phyloP scores from a whole-genome alignment of 164 flowering plant genomes.

The Saururus chinensis region DNA sequence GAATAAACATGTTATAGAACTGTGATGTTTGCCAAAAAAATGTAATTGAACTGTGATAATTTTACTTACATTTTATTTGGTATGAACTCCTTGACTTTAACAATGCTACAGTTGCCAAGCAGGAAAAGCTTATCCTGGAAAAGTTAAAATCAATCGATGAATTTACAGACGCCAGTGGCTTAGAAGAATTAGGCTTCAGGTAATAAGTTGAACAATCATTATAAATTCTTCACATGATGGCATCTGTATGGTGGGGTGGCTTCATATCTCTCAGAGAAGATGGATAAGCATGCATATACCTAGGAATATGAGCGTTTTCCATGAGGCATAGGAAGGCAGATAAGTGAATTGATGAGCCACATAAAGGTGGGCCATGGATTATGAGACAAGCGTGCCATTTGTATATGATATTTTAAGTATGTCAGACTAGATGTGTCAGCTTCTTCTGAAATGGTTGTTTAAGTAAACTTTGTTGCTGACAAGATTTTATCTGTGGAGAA shows the following conservation, averaged over 20 bases:
- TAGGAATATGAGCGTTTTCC: neutral
- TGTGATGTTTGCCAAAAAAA: too few species aligned
- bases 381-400: neutral
- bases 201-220: neutral
- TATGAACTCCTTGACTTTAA: slow-evolving; percentile 20
- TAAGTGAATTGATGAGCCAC: neutral
- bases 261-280: neutral
- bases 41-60: too few species aligned
- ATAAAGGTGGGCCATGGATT: neutral
- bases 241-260: neutral
- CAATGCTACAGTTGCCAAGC: slow-evolving; percentile 50
- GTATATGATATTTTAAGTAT: neutral
- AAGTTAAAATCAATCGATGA: slow-evolving; percentile 46
- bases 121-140: slow-evolving; percentile 68
- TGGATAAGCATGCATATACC: neutral
- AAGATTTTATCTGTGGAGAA: neutral
- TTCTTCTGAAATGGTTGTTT: neutral
- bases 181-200: slow-evolving; percentile 11
- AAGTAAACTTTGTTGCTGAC: neutral
- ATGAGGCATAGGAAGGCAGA: neutral
- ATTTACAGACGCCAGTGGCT: slow-evolving; percentile 17
- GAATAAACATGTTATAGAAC: too few species aligned
- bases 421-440: neutral
- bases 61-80: neutral
- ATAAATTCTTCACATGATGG: neutral